Percentiles rank a stretch among this genome's conserved stretches.
Evolutionary conservation across 1,139 yeast genomes (phyloP).

Genomic region (Scheffersomyces titani): DNA sequence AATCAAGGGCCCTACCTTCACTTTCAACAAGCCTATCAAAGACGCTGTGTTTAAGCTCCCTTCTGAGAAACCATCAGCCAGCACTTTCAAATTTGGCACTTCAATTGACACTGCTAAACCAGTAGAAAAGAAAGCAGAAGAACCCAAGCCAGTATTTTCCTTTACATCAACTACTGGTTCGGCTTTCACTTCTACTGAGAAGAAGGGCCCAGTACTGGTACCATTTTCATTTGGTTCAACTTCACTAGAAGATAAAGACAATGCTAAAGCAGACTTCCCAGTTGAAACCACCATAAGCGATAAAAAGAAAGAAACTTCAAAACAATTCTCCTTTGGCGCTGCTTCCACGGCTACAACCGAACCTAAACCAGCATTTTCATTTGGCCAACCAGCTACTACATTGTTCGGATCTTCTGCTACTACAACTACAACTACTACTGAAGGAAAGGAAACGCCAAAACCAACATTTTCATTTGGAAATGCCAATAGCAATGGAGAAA

Average conservation of each 20-base stretch:
- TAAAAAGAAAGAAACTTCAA: not conserved
- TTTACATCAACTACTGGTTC: constrained; percentile 6
- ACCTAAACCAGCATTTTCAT: constrained; percentile 5
- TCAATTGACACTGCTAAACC: not conserved
- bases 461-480: not conserved
- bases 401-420: not conserved
- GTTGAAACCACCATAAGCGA: not conserved
- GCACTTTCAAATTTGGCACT: constrained; percentile 7
- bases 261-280: not conserved
- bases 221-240: not conserved
- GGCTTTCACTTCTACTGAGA: not conserved
- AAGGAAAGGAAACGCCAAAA: not conserved
- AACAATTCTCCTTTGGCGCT: not conserved
- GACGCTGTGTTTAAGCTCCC: constrained; percentile 51
- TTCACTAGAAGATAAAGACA: not conserved
- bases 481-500: not conserved
- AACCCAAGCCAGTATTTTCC: constrained; percentile 15
- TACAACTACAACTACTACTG: not conserved
- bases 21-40: constrained; percentile 48
- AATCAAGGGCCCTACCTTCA: constrained; percentile 67
- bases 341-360: not conserved
- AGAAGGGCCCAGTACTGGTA: not conserved
- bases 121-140: constrained; percentile 9
- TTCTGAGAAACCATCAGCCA: constrained; percentile 1
- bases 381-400: not conserved